Evolutionary conservation across 768 basidiomycete species (phyloP), one percentile per base, ranked within the genome.

Genomic region (Pisolithus albus): DNA sequence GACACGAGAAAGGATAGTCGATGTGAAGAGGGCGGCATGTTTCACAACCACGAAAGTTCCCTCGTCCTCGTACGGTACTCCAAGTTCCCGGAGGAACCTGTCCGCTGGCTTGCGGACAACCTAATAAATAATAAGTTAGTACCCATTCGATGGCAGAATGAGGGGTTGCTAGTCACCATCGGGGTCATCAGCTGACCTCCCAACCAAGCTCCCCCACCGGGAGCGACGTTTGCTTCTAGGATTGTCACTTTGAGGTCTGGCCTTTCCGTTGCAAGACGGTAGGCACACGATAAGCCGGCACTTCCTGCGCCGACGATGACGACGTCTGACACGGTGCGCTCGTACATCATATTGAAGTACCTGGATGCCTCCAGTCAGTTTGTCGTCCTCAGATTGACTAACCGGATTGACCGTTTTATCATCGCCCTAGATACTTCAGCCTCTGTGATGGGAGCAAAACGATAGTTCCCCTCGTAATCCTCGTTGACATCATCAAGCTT

Each of bases 21-120:
- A 82, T 2, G 87, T 91, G 75, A 89, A 89, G 54, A 89, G 72
- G 0, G 86, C 87, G 1, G 87, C 86, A 57, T 89, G 87, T 64
- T 87, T 86, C 58, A 91, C 86, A 55, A 91, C 82, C 54, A 88
- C 85, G 61, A 82, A 88, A 26, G 75, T 55, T 50, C 86, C 86
- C 64, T 88, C 86, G 63, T 88, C 88, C 56, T 89, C 86, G 65
- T 81, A 88, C 1, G 81, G 78, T 19, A 90, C 79, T 23, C 81
- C 84, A 46, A 88, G 64, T 64, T 84, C 82, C 13, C 72, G 70
- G 42, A 89, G 74, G 75, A 91, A 87, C 45, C 71, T 67, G 63
- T 89, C 80, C 0, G 84, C 86, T 3, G 85, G 88, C 69, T 88
- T 88, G 55, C 85, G 81, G 52, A 88, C 80, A 50, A 87, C 79